Base-by-base conservation (phyloP, 225 moss, liverwort and hornwort species). In the Anthoceros angustus region DNA sequence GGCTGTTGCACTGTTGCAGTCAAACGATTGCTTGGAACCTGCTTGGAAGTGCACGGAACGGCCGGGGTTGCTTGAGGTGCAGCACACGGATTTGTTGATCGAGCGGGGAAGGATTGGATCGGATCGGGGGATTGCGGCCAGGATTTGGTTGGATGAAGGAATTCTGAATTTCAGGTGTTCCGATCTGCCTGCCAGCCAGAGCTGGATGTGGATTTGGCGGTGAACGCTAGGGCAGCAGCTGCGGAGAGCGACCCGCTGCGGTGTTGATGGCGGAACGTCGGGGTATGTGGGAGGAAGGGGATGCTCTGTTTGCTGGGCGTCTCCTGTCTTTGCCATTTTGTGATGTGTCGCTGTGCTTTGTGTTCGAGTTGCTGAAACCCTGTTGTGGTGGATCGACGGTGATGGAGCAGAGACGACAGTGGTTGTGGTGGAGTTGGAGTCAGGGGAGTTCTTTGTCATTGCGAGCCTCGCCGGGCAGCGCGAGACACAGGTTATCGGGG, bases 401-500 rank as follows among this genome's bases (percentile, higher is more conserved):
- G 55, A 18, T 7, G 55, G 18, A 23, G 45, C 55, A 55, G 92
- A 92, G 74, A 92, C 98, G 5, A 80, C 75, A 73, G 89, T 99
- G 49, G 80, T 80, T 69, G 79, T 99, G 9, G 64, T 84, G 32
- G 89, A 92, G 77, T 70, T 92, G 63, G 92, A 89, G 68, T 82
- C 89, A 24, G 87, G 89, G 40, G 98, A 99, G 40, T 89, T 79
- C 72, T 64, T 87, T 48, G 84, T 99, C 61, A 68, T 92, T 71
- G 77, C 87, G 39, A 99, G 83, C 70, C 77, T 99, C 72, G 80
- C 98, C 66, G 89, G 87, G 67, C 81, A 82, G 67, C 77, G 66
- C 43, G 92, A 99, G 61, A 89, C 98, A 11, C 98, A 99, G 78
- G 71, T 99, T 42, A 89, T 99, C 42, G 78, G 82, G 40, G 78